Base-by-base conservation (phyloP, 2,329 filamentous ascomycete species). In the Fusarium sp. region DNA sequence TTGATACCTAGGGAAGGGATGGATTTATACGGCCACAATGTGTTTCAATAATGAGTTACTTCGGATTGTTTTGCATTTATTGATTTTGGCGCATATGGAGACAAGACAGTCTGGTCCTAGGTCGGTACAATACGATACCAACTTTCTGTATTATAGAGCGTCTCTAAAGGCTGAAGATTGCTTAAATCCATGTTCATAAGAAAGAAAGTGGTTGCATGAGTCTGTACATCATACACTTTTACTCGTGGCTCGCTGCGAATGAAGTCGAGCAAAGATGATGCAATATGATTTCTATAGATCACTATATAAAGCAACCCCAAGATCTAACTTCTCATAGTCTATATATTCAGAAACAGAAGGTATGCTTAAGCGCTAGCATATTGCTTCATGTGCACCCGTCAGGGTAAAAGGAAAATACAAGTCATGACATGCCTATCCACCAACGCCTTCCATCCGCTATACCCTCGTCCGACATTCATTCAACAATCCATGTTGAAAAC, bases 361-460 rank as follows among this genome's bases (percentile, higher is more conserved):
- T 59, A 67, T 63, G 62, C 40, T 64, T 47, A 49, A 62, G 62
- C 62, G 63, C 63, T 66, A 30, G n/a, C 49, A 55, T 50, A 38
- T 49, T 66, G 62, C 38, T 66, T 62, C 43, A 66, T 50, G 27
- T 52, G 30, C 55, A 66, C 45, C 38, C 55, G 40, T 49, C 34
- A 40, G 8, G 29, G 52, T 54, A 27, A 43, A 53, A 42, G 12
- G 9, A 52, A 70, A 71, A 54, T 52, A 64, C 34, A 49, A 64
- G 45, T 58, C 54, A 64, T 59, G 53, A 47, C 63, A 66, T 54
- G 55, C 43, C 68, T 54, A 64, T 46, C 50, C 45, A 64, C 45
- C 49, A 71, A 71, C 68, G 68, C 68, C 68, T 52, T 59, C 58
- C 66, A 46, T 62, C 55, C 59, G 49, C 45, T 56, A 49, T 70